phyloP scores from a whole-genome alignment of 179 eudicot genomes.

The Drosera spatulata region DNA sequence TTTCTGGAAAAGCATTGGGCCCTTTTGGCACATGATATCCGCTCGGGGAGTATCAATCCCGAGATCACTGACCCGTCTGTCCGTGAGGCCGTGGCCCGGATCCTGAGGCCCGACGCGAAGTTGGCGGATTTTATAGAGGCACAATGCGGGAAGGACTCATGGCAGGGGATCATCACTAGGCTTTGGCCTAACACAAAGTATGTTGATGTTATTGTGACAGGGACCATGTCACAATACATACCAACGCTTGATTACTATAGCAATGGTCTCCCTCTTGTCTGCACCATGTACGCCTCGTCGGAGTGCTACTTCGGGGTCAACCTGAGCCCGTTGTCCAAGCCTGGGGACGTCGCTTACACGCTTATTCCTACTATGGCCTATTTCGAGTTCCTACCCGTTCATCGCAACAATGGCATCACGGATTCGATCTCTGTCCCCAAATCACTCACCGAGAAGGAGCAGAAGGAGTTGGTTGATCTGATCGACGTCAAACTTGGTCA shows the following conservation, averaged over 20 bases:
- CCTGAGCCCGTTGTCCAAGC: slow-evolving; percentile 54
- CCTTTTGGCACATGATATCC: slow-evolving; percentile 35
- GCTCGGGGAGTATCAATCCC: slow-evolving; percentile 27
- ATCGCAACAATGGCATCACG: slow-evolving; percentile 22
- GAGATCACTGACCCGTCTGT: slow-evolving; percentile 33
- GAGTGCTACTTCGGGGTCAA: slow-evolving; percentile 34
- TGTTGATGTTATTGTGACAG: slow-evolving; percentile 70
- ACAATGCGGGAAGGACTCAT: slow-evolving; percentile 39
- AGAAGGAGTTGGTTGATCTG: slow-evolving; percentile 51
- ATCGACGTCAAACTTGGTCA: slow-evolving; percentile 63
- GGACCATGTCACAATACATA: slow-evolving; percentile 75
- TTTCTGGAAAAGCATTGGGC: slow-evolving; percentile 57
- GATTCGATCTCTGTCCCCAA: slow-evolving; percentile 30
- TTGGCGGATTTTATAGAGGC: slow-evolving; percentile 44
- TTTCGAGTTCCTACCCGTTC: slow-evolving; percentile 61
- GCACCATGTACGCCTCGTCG: slow-evolving; percentile 48
- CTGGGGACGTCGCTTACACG: slow-evolving; percentile 60
- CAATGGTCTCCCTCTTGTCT: slow-evolving; percentile 55
- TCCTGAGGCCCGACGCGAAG: slow-evolving; percentile 40
- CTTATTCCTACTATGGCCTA: slow-evolving; percentile 66
- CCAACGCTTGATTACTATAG: slow-evolving; percentile 68
- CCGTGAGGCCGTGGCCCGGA: slow-evolving; percentile 27
- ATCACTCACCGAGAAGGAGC: slow-evolving; percentile 46
- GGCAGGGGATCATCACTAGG: slow-evolving; percentile 66
- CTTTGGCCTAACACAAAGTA: slow-evolving; percentile 76